phyloP scores from a whole-genome alignment of 2,329 filamentous ascomycete genomes.

The Pseudogymnoascus sp. region DNA sequence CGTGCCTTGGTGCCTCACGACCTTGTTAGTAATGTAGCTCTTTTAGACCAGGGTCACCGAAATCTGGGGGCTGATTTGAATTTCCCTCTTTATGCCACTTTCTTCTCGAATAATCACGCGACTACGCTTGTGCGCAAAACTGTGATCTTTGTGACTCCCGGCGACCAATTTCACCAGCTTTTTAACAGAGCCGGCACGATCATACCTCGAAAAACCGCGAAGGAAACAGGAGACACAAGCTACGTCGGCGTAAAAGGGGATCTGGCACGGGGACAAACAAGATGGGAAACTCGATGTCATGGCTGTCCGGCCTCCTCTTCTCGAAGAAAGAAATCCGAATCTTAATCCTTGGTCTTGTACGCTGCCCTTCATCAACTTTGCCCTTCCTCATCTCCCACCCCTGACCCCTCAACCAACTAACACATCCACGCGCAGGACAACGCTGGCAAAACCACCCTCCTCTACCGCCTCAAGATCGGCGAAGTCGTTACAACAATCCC shows the following conservation, averaged over 20 bases:
- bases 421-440: slow-evolving; percentile 61
- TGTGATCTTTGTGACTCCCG: background rate
- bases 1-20: slow-evolving; percentile 2
- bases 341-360: slow-evolving; percentile 84
- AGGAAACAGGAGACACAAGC: background rate
- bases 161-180: slow-evolving; percentile 2
- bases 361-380: slow-evolving; percentile 26
- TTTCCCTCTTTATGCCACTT: slow-evolving; percentile 3
- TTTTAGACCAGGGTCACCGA: background rate
- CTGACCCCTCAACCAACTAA: slow-evolving; percentile 13
- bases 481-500: slow-evolving; percentile 99
- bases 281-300: slow-evolving; percentile 41
- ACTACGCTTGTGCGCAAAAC: background rate
- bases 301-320: slow-evolving; percentile 69
- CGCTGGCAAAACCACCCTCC: slow-evolving; percentile 91
- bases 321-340: slow-evolving; percentile 97
- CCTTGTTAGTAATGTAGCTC: slow-evolving; percentile 2
- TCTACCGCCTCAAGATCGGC: slow-evolving; percentile 97
- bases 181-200: background rate
- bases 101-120: background rate
- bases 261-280: slow-evolving; percentile 4
- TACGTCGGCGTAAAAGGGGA: slow-evolving; percentile 1
- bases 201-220: background rate
- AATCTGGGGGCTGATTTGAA: slow-evolving; percentile 1
- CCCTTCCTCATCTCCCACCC: slow-evolving; percentile 13